phyloP scores from a whole-genome alignment of 176 grass and related monocot genomes.

The Dendrocalamus sinicus region DNA sequence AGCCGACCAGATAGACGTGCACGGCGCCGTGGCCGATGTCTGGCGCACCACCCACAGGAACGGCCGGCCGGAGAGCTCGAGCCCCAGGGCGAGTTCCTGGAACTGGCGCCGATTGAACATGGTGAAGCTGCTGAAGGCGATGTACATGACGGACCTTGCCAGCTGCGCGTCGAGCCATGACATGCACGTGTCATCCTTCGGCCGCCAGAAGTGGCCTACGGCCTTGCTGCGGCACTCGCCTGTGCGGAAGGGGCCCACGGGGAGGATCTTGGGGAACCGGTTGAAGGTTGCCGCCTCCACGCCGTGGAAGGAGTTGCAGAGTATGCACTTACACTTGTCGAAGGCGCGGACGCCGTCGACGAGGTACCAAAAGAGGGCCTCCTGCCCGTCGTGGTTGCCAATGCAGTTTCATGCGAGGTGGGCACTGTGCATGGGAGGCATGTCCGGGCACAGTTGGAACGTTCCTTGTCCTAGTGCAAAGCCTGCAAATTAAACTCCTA shows the following conservation, averaged over 20 bases:
- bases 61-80: no score
- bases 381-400: conserved; percentile 33
- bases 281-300: conserved; percentile 39
- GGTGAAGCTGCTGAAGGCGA: no score
- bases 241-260: conserved; percentile 44
- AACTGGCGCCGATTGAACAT: no score
- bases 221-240: conserved; percentile 41
- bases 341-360: conserved; percentile 11
- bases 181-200: conserved; percentile 39
- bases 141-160: no score
- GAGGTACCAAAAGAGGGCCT: conserved; percentile 40
- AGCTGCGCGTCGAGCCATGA: no score
- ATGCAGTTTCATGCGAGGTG: conserved; percentile 45
- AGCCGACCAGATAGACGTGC: no score
- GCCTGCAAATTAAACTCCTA: conserved; percentile 5
- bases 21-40: no score
- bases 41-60: no score
- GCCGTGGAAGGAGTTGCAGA: conserved; percentile 60
- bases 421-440: conserved; percentile 38
- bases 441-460: conserved; percentile 36
- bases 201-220: conserved; percentile 55
- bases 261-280: conserved; percentile 48
- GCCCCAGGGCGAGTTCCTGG: no score
- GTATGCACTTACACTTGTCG: conserved; percentile 24
- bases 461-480: conserved; percentile 14